Evolutionary conservation across 1,284 basidiomycete genomes (phyloP), one percentile per base, ranked within the genome.

Genomic region (Quambalaria eucalypti): DNA sequence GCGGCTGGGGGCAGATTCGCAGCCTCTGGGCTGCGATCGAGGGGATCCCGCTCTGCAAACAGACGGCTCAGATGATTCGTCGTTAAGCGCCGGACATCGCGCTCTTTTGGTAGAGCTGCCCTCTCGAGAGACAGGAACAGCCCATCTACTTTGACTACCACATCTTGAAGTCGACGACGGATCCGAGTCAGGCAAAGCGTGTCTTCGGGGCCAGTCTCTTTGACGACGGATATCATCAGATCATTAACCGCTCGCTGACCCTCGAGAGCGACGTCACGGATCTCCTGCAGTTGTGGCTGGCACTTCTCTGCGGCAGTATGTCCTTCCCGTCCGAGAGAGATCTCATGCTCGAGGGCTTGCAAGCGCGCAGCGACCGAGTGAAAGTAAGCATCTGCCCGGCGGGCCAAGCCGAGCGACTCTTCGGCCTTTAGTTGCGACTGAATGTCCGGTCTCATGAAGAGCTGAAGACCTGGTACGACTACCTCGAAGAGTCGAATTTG

Each of bases 71-170:
- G 76, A 50, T 70, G 78, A 14, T 62, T 66, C 30, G 72, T 65
- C 9, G 74, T 72, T 26, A 77, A 59, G 38, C 76, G 65, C 12
- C 77, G 74, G 26, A 74, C 64, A 52, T 77, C 77, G 42, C 74
- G 72, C 42, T 76, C 76, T 23, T 68, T 64, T 1, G 86, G 55
- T 84, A 77, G 65, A 52, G 58, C 61, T 30, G 69, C 66, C 51
- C 69, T 68, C 28, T 56, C 55, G 5, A 50, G 16, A 9, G 4
- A 16, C 56, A 77, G 79, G 68, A 71, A 80, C 60, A 80, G 68
- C 39, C 74, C 85, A 72, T 95, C 91, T 89, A 92, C 97, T 40
- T 87, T 87, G n/a, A 96, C 90, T 51, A 95, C 90, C 76, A 87
- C 88, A 71, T 95, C 90, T 77, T 96, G 92, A 40, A 92, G 81